Conservation (phyloP, 1,284 basidiomycete species). For the Blastosporella zonata region DNA sequence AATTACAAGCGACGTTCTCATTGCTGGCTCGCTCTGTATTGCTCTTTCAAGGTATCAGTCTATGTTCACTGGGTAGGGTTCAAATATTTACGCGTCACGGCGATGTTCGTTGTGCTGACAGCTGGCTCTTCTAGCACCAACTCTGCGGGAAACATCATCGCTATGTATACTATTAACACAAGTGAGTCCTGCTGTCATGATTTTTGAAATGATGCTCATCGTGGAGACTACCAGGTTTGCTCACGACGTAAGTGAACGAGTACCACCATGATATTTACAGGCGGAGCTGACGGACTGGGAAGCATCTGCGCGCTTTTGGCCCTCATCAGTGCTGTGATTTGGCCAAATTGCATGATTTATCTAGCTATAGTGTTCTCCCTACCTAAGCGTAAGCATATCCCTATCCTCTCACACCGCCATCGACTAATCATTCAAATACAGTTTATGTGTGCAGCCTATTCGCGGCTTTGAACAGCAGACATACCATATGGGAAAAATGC, state of each 20-base stretch:
- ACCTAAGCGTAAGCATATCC: not conserved
- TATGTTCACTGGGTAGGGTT: not conserved
- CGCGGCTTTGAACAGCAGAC: not conserved
- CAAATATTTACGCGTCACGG: too few relatives aligned
- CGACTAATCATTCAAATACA: not conserved
- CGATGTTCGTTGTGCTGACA: too few relatives aligned
- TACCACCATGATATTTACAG: not conserved
- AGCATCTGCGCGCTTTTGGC: not conserved
- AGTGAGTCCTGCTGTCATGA: not conserved
- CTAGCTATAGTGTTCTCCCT: not conserved
- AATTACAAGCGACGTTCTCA: not conserved
- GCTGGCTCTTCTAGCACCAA: not conserved
- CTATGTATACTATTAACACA: not conserved
- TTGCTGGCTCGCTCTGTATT: not conserved
- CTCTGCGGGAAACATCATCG: not conserved
- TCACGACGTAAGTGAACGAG: not conserved
- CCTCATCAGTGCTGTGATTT: not conserved
- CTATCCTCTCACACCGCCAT: too few relatives aligned
- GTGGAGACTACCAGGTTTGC: not conserved
- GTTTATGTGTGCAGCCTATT: not conserved
- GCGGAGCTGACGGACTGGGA: not conserved
- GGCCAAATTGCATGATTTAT: not conserved
- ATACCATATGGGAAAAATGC: not conserved
- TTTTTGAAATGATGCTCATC: not conserved
- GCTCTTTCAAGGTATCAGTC: not conserved